Base-by-base conservation (phyloP, 495 filamentous ascomycete genomes). In the Talaromyces proteolyticus region DNA sequence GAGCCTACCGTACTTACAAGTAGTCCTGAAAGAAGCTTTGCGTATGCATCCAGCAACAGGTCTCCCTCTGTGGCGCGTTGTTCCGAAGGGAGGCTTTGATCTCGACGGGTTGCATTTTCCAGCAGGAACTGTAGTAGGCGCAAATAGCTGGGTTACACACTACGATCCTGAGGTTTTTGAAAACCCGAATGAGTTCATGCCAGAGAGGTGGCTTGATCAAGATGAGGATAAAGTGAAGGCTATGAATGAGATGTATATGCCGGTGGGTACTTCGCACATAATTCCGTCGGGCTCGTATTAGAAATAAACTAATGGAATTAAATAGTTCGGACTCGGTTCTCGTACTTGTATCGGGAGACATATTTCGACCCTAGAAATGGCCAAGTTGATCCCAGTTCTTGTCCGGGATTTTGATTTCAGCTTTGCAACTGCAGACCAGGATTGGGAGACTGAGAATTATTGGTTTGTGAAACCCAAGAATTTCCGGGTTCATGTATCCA, bases 1-100 rank as follows among this genome's bases (percentile, higher is more conserved):
- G 29, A 65, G 72, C 2, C 66, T 78, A 60, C 66, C 68, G 1
- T 76, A 75, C 49, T 62, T 76, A 12, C 65, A 74, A 46, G 74
- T 75, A 22, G 60, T 70, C 10, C 67, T 79, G 22, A 84, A 87
- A 63, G 87, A 91, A 63, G 69, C 79, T 0, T 77, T 88, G 61
- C 74, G 85, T 3, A 46, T 88, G 16, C 79, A 87, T 55, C 82
- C 87, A 0, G 78, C 81, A 6, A 71, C 81, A 1, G 79, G 78
- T 0, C 61, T 86, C 19, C 70, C 77, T 17, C 74, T 88, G 44
- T 84, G 88, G 64, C 75, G 84, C 22, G 62, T 85, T 29, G 81
- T 86, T 6, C 86, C 81, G 1, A 61, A 64, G 38, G 67, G 72
- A 5, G 85, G 82, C 0, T 55, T 75, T 6, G 55, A 56, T 2